Evolutionary conservation across 495 filamentous ascomycete genomes (phyloP).

Genomic region (Cudoniella acicularis): DNA sequence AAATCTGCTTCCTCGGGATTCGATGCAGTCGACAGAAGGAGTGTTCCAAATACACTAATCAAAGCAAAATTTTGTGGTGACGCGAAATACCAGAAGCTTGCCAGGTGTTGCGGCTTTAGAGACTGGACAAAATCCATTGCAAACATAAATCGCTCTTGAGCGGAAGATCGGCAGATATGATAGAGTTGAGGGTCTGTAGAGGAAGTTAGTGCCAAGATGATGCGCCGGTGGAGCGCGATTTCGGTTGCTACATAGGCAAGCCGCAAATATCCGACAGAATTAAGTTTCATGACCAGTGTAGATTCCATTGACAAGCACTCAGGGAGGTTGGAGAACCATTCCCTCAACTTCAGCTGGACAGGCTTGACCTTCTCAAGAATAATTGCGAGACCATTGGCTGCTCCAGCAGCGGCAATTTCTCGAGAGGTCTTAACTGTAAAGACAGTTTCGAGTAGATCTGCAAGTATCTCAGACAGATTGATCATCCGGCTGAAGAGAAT

Average conservation of each 20-base stretch:
- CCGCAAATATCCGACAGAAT: constrained; percentile 68
- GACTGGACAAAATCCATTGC: constrained; percentile 76
- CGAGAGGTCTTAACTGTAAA: constrained; percentile 64
- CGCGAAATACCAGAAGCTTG: constrained; percentile 78
- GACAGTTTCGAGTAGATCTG: constrained; percentile 74
- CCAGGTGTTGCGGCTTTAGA: constrained; percentile 66
- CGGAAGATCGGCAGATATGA: constrained; percentile 90
- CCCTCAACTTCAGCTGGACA: constrained; percentile 75
- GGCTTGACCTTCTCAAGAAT: constrained; percentile 73
- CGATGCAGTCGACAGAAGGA: constrained; percentile 81
- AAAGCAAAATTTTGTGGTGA: constrained; percentile 76
- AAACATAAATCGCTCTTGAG: constrained; percentile 70
- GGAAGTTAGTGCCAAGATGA: constrained; percentile 59
- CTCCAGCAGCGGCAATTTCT: constrained; percentile 41
- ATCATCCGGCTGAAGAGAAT: constrained; percentile 71
- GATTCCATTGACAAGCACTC: constrained; percentile 62
- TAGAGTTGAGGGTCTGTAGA: constrained; percentile 64
- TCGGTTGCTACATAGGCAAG: constrained; percentile 81
- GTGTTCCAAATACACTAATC: constrained; percentile 72
- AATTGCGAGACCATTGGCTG: constrained; percentile 48
- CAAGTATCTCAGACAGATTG: constrained; percentile 66
- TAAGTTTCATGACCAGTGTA: constrained; percentile 44
- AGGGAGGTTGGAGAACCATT: constrained; percentile 71
- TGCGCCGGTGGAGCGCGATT: constrained; percentile 77
- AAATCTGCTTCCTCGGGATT: constrained; percentile 87